phyloP scores from a whole-genome alignment of 805 yeast genomes.

The Cyberlindnera lachancei region DNA sequence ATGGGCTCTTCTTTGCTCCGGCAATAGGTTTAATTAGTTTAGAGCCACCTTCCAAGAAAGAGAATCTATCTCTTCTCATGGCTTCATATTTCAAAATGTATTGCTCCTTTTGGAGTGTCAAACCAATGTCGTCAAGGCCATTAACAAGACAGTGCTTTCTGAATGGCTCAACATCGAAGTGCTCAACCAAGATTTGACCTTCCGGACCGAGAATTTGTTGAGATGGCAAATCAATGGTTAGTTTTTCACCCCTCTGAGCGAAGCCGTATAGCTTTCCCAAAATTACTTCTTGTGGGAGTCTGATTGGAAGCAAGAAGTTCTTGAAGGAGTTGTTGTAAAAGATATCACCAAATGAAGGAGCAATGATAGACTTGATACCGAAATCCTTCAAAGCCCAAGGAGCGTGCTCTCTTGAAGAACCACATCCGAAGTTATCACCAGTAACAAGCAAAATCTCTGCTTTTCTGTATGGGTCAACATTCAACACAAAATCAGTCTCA shows the following conservation, averaged over 20 bases:
- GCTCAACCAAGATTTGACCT: slow-evolving; percentile 69
- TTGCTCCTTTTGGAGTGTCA: slow-evolving; percentile 85
- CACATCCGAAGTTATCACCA: slow-evolving; percentile 98
- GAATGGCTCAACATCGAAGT: slow-evolving; percentile 84
- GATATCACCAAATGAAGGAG: slow-evolving; percentile 97
- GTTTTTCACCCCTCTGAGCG: slow-evolving; percentile 59
- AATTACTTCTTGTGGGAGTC: slow-evolving; percentile 77
- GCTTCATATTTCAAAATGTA: slow-evolving; percentile 69
- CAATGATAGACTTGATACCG: slow-evolving; percentile 92
- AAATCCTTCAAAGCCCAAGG: slow-evolving; percentile 99
- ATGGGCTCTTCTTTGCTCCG: slow-evolving; percentile 62
- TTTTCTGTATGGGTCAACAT: slow-evolving; percentile 71
- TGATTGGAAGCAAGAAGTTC: slow-evolving; percentile 89
- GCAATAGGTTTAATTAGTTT: slow-evolving; percentile 54
- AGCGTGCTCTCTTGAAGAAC: slow-evolving; percentile 98
- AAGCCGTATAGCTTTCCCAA: slow-evolving; percentile 66
- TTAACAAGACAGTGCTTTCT: slow-evolving; percentile 92
- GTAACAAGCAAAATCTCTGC: slow-evolving; percentile 84
- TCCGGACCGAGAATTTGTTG: slow-evolving; percentile 67
- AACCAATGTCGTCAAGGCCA: slow-evolving; percentile 95
- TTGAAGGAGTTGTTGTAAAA: slow-evolving; percentile 96
- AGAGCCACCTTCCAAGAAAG: slow-evolving; percentile 91
- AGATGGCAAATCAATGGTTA: slow-evolving; percentile 79
- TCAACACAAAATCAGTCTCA: slow-evolving; percentile 85
- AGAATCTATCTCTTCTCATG: slow-evolving; percentile 68